Conservation (phyloP, 1,139 yeast genomes). For the Geotrichum reessii region DNA sequence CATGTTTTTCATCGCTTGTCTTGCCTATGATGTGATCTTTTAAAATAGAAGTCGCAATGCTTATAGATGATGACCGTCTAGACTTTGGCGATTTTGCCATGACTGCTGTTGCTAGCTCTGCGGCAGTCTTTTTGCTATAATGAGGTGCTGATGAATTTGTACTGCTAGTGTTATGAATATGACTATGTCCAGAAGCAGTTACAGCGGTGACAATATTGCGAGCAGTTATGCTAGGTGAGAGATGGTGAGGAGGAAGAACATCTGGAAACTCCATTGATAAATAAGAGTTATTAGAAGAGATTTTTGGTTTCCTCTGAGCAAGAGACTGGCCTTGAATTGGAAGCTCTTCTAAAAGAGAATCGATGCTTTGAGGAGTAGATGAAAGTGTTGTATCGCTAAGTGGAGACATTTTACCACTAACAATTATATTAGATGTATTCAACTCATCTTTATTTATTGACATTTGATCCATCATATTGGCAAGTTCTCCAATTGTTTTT, state of each 20-base stretch:
- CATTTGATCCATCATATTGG: not conserved
- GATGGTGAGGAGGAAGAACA: slow-evolving; percentile 3
- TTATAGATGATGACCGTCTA: slow-evolving; percentile 1
- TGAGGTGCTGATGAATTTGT: not conserved
- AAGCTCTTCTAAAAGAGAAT: slow-evolving; percentile 2
- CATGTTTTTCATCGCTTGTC: slow-evolving; percentile 49
- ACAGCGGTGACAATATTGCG: slow-evolving; percentile 9
- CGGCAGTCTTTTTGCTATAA: not conserved
- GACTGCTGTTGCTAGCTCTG: slow-evolving; percentile 4
- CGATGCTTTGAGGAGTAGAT: slow-evolving; percentile 3
- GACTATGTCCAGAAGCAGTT: slow-evolving; percentile 9
- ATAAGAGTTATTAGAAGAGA: not conserved
- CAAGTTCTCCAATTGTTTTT: not conserved
- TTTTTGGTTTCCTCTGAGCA: not conserved
- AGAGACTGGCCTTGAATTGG: slow-evolving; percentile 6
- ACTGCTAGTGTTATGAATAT: not conserved
- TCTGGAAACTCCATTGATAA: not conserved
- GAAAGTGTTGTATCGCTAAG: not conserved
- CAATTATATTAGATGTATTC: not conserved
- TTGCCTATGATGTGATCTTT: not conserved
- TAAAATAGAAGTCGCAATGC: not conserved
- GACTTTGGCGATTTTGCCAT: slow-evolving; percentile 1
- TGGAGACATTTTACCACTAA: not conserved
- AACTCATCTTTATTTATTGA: not conserved
- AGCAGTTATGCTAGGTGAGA: slow-evolving; percentile 7